phyloP scores from a whole-genome alignment of 495 filamentous ascomycete genomes.

The Patellaria atrata region DNA sequence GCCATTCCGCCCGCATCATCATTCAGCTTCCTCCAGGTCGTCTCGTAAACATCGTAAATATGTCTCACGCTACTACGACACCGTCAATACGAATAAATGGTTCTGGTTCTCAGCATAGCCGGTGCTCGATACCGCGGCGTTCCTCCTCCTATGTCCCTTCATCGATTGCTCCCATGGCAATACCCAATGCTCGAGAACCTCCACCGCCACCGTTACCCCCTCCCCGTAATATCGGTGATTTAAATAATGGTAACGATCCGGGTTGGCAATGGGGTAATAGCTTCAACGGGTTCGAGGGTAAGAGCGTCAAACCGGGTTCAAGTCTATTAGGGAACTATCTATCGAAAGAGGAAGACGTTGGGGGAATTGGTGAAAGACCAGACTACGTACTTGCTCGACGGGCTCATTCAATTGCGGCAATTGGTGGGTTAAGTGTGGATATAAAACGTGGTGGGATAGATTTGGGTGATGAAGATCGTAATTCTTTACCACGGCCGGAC shows the following conservation, averaged over 20 bases:
- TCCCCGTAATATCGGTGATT: slow-evolving; percentile 37
- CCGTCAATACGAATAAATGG: slow-evolving; percentile 24
- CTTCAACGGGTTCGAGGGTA: slow-evolving; percentile 17
- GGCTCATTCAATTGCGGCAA: slow-evolving; percentile 1
- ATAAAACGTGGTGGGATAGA: no score
- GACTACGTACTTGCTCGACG: no score
- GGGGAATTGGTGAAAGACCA: no score
- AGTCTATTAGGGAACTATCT: slow-evolving; percentile 36
- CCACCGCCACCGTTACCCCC: slow-evolving; percentile 51
- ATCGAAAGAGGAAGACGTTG: background rate
- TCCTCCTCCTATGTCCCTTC: slow-evolving; percentile 14
- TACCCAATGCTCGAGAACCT: slow-evolving; percentile 34
- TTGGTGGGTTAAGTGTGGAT: no score
- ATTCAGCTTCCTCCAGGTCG: no score
- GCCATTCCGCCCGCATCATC: no score
- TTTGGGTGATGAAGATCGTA: no score
- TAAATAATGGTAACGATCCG: slow-evolving; percentile 42
- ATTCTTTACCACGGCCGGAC: no score
- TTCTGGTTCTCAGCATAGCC: slow-evolving; percentile 16
- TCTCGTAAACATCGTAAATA: slow-evolving; percentile 6
- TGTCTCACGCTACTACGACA: slow-evolving; percentile 18
- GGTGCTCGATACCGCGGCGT: slow-evolving; percentile 15
- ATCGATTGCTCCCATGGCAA: slow-evolving; percentile 36
- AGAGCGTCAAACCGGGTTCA: slow-evolving; percentile 36
- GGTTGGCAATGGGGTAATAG: slow-evolving; percentile 46